A percentile compares a stretch with the other conserved stretches of the same genome.
phyloP scores from a whole-genome alignment of 306 rosid genomes.

The Psophocarpus tetragonolobus region DNA sequence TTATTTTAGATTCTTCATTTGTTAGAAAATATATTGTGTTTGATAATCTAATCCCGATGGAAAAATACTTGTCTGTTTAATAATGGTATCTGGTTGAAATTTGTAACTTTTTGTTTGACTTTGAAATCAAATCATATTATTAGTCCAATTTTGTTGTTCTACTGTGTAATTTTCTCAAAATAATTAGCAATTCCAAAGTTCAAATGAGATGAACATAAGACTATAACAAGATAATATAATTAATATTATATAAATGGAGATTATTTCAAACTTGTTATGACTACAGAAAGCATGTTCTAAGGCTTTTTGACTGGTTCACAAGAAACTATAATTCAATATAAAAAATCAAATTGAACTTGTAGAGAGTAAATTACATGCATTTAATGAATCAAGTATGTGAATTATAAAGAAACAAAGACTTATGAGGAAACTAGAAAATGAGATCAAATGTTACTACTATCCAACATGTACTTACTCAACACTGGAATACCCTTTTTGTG shows the following conservation, averaged over 20 bases:
- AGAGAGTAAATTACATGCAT: neutral
- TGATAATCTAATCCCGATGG: neutral
- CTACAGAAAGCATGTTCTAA: neutral
- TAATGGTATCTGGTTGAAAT: slow-evolving; percentile 19
- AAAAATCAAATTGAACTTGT: neutral
- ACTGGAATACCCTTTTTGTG: too few relatives aligned
- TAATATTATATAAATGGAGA: neutral
- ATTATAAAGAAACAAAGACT: too few relatives aligned
- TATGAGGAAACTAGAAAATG: neutral
- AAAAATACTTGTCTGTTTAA: slow-evolving; percentile 33
- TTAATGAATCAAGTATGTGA: neutral
- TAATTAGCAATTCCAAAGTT: neutral
- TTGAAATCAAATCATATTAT: neutral
- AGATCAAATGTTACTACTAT: too few relatives aligned
- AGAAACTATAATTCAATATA: neutral
- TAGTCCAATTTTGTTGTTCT: too few relatives aligned
- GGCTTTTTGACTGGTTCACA: slow-evolving; percentile 1
- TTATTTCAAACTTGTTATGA: neutral
- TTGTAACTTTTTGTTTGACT: neutral
- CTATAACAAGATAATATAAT: neutral
- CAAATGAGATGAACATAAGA: neutral
- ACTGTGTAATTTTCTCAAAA: neutral
- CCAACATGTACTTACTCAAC: too few relatives aligned
- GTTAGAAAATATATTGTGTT: neutral
- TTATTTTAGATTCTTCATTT: slow-evolving; percentile 20